Evolutionary conservation across 176 grass and related monocot genomes (phyloP).

Genomic region (Tuctoria greenei): DNA sequence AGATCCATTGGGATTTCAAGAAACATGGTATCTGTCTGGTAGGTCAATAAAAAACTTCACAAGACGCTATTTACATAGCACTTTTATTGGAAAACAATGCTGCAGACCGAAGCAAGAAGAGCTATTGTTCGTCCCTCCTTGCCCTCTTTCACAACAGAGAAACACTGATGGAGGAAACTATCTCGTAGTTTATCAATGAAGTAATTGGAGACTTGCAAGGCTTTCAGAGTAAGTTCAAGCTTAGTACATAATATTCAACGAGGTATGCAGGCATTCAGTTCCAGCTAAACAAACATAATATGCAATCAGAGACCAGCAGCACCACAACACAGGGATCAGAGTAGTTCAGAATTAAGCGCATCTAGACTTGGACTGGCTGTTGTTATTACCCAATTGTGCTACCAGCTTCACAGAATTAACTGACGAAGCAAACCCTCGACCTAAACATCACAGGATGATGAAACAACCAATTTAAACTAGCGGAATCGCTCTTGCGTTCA

Average conservation of each 20-base stretch:
- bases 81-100: neutral
- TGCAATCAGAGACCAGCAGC: too few species aligned
- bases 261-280: too few species aligned
- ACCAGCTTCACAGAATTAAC: neutral
- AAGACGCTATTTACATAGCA: neutral
- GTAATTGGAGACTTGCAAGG: neutral
- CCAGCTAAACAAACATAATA: too few species aligned
- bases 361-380: too few species aligned
- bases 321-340: too few species aligned
- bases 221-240: neutral
- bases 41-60: conserved; percentile 15
- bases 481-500: neutral
- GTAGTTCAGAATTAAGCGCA: too few species aligned
- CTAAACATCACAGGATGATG: conserved; percentile 6
- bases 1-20: neutral
- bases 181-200: neutral
- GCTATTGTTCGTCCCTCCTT: neutral
- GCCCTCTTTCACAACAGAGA: neutral
- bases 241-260: too few species aligned
- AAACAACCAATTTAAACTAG: neutral
- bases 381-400: too few species aligned
- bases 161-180: neutral
- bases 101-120: neutral
- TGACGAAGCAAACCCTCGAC: neutral
- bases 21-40: neutral